Evolutionary conservation across 495 filamentous ascomycete genomes (phyloP), one percentile per base, ranked within the genome.

Genomic region (Talaromyces borbonicus): DNA sequence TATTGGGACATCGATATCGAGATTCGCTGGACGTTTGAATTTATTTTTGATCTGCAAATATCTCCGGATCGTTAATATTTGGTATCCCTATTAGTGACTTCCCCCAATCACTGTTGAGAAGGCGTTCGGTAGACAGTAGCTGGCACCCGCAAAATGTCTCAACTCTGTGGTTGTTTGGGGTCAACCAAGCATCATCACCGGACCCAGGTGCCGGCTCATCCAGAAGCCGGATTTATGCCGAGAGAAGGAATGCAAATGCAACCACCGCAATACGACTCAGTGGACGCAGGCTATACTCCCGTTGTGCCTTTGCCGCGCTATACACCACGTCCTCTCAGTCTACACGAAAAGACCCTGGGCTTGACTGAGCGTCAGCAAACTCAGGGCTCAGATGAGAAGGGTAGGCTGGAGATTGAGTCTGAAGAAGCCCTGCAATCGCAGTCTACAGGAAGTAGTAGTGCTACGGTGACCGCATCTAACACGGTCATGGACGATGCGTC

Each of bases 331-430:
- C 65, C 66, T 20, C 53, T 63, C 47, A 66, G 57, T 51, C 53
- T 65, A 29, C 57, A 67, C 39, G 66, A 71, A 46, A 71, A 71
- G 48, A 71, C 66, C 1, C 56, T 72, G 1, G 61, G 62, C 22
- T 60, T 69, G 33, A 52, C 61, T 51, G 64, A 32, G 51, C 47
- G 14, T 8, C 43, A 33, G 2, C 5, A 6, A 19, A 19, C 22
- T 5, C 19, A 24, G 5, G 16, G 43, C 33, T 20, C 52, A 1
- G 62, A 69, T 19, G 65, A 68, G 46, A 72, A 72, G 36, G 51
- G 46, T 33, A 52, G 52, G 30, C 47, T 56, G n/a, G 43, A 50
- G 15, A 58, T 62, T 40, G 49, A 60, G 32, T 5, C 31, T 6
- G 32, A 36, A 18, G 36, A 39, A 39, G n/a, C 19, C 26, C 18